Evolutionary conservation across 73 alveolate genomes (phyloP).

Genomic region (Stentor coeruleus): DNA sequence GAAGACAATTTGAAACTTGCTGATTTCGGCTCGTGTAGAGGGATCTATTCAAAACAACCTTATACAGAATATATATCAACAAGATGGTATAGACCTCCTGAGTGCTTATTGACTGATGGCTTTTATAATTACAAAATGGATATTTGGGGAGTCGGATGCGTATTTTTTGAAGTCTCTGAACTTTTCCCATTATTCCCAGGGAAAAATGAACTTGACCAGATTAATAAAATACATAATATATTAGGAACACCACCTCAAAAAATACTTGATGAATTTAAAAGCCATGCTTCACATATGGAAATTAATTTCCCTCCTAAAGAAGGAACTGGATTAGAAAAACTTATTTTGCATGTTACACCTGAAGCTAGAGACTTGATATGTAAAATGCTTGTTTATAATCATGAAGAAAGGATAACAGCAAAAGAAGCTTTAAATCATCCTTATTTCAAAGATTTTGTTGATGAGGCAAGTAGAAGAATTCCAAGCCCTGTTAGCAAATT

Average conservation of each 20-base stretch:
- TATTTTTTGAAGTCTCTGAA: constrained; percentile 92
- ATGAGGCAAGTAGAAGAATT: constrained; percentile 47
- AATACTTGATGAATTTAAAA: constrained; percentile 73
- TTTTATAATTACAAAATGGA: constrained; percentile 98
- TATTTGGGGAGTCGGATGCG: constrained; percentile 99
- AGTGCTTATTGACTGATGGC: constrained; percentile 98
- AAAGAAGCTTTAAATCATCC: constrained; percentile 68
- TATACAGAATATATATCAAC: constrained; percentile 91
- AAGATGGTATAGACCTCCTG: constrained; percentile 98
- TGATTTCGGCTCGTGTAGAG: constrained; percentile 91
- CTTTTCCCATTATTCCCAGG: constrained; percentile 90
- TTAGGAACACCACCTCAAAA: constrained; percentile 86
- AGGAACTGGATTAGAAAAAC: constrained; percentile 74
- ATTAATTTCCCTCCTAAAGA: constrained; percentile 61
- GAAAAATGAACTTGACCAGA: constrained; percentile 94
- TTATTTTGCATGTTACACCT: constrained; percentile 48
- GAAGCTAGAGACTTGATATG: constrained; percentile 60
- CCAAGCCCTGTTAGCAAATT: not conserved
- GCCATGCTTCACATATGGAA: constrained; percentile 79
- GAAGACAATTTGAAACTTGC: constrained; percentile 77
- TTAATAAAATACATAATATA: constrained; percentile 89
- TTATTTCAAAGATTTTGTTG: constrained; percentile 65
- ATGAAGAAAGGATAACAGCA: constrained; percentile 63
- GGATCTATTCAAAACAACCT: constrained; percentile 90
- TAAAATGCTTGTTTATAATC: constrained; percentile 40